A percentile compares a stretch with the other conserved stretches of the same genome.
These are phyloP conservation scores for Cryptosporidium andersoni DNA, from an alignment of 169 alveolate genomes.

Conservation along the genomic window DNA sequence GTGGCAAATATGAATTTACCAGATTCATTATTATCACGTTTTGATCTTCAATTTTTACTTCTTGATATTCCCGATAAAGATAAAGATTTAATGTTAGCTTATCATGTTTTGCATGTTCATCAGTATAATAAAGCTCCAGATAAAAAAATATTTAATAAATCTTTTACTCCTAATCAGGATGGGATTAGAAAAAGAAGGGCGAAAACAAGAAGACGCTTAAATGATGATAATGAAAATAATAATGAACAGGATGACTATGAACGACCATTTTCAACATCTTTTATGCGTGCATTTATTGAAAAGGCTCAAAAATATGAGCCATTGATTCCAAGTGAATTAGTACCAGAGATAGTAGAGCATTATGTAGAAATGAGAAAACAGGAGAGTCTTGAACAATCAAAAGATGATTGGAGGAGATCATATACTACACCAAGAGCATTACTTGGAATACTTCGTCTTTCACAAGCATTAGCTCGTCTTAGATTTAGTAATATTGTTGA, in stretches of 20 bases:
- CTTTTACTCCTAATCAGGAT: constrained; percentile 2
- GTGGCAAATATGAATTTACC: constrained; percentile 96
- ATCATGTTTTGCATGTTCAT: constrained; percentile 91
- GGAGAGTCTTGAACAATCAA: constrained; percentile 77
- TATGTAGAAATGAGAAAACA: constrained; percentile 84
- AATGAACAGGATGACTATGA: background rate
- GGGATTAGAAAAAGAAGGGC: constrained; percentile 12
- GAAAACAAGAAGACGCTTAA: background rate
- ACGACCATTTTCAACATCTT: constrained; percentile 73
- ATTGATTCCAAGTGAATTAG: constrained; percentile 81
- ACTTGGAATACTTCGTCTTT: constrained; percentile 92
- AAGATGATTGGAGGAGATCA: constrained; percentile 85
- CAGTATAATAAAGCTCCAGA: constrained; percentile 77
- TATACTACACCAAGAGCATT: constrained; percentile 97
- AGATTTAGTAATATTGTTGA: constrained; percentile 89
- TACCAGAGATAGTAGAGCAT: constrained; percentile 81
- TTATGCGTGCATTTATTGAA: constrained; percentile 89
- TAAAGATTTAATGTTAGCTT: constrained; percentile 89
- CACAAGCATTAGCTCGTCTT: constrained; percentile 93
- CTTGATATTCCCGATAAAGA: constrained; percentile 86
- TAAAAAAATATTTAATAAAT: background rate
- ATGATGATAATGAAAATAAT: background rate
- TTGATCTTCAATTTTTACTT: constrained; percentile 91
- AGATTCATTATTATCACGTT: constrained; percentile 95
- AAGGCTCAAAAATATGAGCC: constrained; percentile 87